phyloP scores from a whole-genome alignment of 179 eudicot genomes.

The Gypsophila paniculata region DNA sequence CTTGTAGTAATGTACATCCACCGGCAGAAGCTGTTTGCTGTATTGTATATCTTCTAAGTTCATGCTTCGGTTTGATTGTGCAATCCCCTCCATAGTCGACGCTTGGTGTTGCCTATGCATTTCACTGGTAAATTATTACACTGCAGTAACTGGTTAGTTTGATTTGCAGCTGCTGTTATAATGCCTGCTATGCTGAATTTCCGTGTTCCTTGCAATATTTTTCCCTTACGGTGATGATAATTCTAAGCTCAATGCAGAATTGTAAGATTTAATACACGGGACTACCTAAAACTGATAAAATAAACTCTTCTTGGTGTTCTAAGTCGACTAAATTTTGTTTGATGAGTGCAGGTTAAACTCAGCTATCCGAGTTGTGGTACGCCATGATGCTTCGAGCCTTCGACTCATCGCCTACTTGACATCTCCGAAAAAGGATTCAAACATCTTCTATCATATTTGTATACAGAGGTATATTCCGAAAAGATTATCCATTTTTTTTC shows the following conservation, averaged over 20 bases:
- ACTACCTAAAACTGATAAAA: not conserved
- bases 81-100: not conserved
- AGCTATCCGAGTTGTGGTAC: too few relatives aligned
- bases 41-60: not conserved
- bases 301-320: too few relatives aligned
- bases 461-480: too few relatives aligned
- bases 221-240: not conserved
- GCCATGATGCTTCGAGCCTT: too few relatives aligned
- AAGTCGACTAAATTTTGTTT: too few relatives aligned
- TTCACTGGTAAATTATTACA: constrained; percentile 4
- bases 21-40: not conserved
- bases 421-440: too few relatives aligned
- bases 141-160: constrained; percentile 8
- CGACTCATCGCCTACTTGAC: too few relatives aligned
- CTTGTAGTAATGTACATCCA: not conserved
- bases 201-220: not conserved
- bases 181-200: not conserved
- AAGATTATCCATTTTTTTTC: too few relatives aligned
- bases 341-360: too few relatives aligned
- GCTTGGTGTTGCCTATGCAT: not conserved
- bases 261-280: not conserved
- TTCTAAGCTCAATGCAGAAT: not conserved
- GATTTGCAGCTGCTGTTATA: not conserved
- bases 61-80: not conserved
- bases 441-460: too few relatives aligned